Conservation (phyloP, 768 basidiomycete genomes). For the Amanita thiersii region DNA sequence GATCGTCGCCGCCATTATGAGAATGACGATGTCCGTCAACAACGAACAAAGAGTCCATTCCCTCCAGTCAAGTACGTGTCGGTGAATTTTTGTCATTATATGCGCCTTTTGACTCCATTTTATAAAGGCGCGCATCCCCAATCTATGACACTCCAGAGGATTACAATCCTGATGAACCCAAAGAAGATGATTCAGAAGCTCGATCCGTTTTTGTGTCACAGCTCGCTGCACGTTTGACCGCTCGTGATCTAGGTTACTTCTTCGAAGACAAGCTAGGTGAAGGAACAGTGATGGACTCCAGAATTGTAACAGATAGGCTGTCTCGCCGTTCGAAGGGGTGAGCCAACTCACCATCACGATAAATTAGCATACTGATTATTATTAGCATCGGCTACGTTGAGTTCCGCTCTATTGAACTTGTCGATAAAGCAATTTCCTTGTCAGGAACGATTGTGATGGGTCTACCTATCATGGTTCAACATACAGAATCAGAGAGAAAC, state of each 20-base stretch:
- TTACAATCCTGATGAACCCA: slow-evolving; percentile 81
- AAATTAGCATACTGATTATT: slow-evolving; percentile 9
- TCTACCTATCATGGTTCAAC: slow-evolving; percentile 91
- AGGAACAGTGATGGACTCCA: slow-evolving; percentile 88
- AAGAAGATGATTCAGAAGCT: slow-evolving; percentile 95
- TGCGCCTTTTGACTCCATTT: slow-evolving; percentile 8
- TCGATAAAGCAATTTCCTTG: slow-evolving; percentile 83
- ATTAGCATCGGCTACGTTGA: slow-evolving; percentile 96
- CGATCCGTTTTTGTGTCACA: slow-evolving; percentile 99
- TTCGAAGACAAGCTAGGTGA: slow-evolving; percentile 97
- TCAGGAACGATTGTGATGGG: slow-evolving; percentile 98
- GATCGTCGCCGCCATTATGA: slow-evolving; percentile 31
- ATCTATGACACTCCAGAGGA: slow-evolving; percentile 66
- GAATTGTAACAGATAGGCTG: slow-evolving; percentile 92
- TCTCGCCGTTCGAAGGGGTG: slow-evolving; percentile 98
- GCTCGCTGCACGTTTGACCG: slow-evolving; percentile 92
- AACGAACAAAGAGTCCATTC: slow-evolving; percentile 31
- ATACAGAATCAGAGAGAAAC: slow-evolving; percentile 95
- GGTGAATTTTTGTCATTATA: slow-evolving; percentile 7
- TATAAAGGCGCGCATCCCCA: slow-evolving; percentile 58
- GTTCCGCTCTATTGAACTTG: slow-evolving; percentile 83
- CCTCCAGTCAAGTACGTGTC: slow-evolving; percentile 43
- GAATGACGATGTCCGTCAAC: slow-evolving; percentile 28
- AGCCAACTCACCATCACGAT: slow-evolving; percentile 15
- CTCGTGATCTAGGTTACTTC: slow-evolving; percentile 96